Evolutionary conservation across 257 asterid species (phyloP).

Genomic region (Solanum paucissectum): DNA sequence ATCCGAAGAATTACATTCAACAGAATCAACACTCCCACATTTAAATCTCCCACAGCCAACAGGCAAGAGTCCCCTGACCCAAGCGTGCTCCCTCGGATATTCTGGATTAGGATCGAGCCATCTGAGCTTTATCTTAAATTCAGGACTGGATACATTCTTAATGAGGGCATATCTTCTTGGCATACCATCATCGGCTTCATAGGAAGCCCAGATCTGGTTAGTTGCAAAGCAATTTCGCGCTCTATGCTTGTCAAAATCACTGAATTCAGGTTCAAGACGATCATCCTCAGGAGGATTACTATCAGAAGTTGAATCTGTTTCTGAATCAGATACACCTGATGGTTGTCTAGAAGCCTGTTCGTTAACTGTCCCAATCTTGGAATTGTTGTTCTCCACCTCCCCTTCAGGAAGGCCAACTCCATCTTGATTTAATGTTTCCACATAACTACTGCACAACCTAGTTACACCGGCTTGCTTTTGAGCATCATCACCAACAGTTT

Average conservation of each 20-base stretch:
- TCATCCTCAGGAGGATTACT: background rate
- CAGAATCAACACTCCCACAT: conserved; percentile 13
- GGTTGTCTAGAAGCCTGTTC: background rate
- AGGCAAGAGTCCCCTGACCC: conserved; percentile 34
- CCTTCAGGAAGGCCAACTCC: background rate
- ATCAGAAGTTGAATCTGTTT: conserved; percentile 1
- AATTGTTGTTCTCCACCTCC: background rate
- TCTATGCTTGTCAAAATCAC: conserved; percentile 25
- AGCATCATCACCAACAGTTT: no score
- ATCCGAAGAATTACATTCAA: background rate
- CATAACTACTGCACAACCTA: no score
- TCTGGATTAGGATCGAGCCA: conserved; percentile 63
- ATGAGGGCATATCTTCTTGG: conserved; percentile 73
- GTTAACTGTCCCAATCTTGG: background rate
- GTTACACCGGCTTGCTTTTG: no score
- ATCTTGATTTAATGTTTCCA: background rate
- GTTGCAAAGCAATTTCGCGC: conserved; percentile 25
- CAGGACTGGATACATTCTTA: conserved; percentile 20
- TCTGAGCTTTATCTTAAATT: conserved; percentile 32
- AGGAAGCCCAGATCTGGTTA: conserved; percentile 73
- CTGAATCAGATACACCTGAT: background rate
- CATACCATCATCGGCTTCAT: conserved; percentile 50
- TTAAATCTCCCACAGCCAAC: conserved; percentile 56
- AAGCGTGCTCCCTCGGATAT: conserved; percentile 12
- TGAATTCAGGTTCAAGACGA: conserved; percentile 11